Evolutionary conservation across 2,329 filamentous ascomycete species (phyloP).

Genomic region (Aspergillus pseudonomiae): DNA sequence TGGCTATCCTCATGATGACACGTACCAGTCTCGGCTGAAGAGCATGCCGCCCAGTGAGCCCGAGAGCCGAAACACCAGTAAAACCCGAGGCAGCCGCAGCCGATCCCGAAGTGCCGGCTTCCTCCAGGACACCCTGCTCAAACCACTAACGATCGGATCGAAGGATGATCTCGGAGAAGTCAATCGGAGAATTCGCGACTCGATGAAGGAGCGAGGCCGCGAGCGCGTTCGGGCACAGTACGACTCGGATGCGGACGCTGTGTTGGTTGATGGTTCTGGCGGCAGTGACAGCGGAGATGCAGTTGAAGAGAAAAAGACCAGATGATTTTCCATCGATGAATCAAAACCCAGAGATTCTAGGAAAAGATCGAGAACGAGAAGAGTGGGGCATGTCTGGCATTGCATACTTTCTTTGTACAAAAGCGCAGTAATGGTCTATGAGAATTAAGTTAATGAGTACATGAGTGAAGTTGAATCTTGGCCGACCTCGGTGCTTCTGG

Average conservation of each 20-base stretch:
- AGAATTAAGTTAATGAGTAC: slow-evolving; percentile 5
- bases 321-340: not conserved
- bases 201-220: slow-evolving; percentile 25
- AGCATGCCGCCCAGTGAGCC: slow-evolving; percentile 24
- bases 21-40: slow-evolving; percentile 21
- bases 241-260: slow-evolving; percentile 14
- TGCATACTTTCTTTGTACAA: not conserved
- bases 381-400: not conserved
- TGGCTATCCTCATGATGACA: slow-evolving; percentile 10
- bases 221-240: slow-evolving; percentile 20
- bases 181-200: slow-evolving; percentile 20
- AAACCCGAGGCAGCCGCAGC: slow-evolving; percentile 19
- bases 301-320: slow-evolving; percentile 12
- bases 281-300: slow-evolving; percentile 9
- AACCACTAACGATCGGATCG: slow-evolving; percentile 20
- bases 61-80: slow-evolving; percentile 18
- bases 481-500: not conserved
- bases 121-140: slow-evolving; percentile 15
- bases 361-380: not conserved
- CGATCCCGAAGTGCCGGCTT: slow-evolving; percentile 16
- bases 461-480: not conserved
- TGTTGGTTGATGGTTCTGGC: slow-evolving; percentile 8
- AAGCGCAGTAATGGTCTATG: not conserved
- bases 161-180: slow-evolving; percentile 22
- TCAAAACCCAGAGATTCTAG: not conserved